Base-by-base conservation (phyloP, 2,329 filamentous ascomycete species). In the Claviceps pazoutovae region DNA sequence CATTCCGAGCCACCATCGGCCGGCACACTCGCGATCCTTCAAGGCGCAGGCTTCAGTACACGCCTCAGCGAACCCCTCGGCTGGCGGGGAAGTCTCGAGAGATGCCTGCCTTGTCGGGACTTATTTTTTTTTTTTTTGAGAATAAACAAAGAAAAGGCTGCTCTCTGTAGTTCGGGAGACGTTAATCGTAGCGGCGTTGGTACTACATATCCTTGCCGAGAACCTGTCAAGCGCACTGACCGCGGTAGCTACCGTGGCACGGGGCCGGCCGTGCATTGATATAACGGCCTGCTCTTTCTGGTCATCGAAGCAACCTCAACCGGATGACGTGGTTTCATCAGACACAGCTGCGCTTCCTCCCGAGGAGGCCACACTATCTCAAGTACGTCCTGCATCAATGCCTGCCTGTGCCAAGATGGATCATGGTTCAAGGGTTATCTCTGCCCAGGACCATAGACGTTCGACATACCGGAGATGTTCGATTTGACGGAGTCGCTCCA, bases 201-300 rank as follows among this genome's bases (percentile, higher is more conserved):
- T 21, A 17, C 14, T 21, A 21, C 21, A 21, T 21, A 17, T 37
- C 7, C 47, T 38, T 4, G n/a, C 17, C 14, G 14, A 14, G 9
- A 26, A 7, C 19, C 16, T 7, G 34, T 21, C 16, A 6, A 30
- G 23, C 23, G 37, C 44, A 34, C 14, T 37, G 38, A 43, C 49
- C 37, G 55, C 56, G 51, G 49, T 39, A 51, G 53, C 56, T 55
- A 54, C 55, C 54, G 53, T 50, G 37, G 39, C 41, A 46, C 26
- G 45, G 51, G 55, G 52, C 54, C 48, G 51, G 54, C 55, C 50
- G 56, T 52, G 48, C 55, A 47, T 52, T 43, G 26, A 49, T 37
- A 34, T 17, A 42, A 37, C 16, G 26, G 48, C 50, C 50, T 48
- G 46, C 50, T 42, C 38, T 44, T 48, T 41, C 30, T 26, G 50